These are phyloP conservation scores for Chrysosporium queenslandicum DNA, from an alignment of 2,329 filamentous ascomycete genomes.

Conservation along the genomic window DNA sequence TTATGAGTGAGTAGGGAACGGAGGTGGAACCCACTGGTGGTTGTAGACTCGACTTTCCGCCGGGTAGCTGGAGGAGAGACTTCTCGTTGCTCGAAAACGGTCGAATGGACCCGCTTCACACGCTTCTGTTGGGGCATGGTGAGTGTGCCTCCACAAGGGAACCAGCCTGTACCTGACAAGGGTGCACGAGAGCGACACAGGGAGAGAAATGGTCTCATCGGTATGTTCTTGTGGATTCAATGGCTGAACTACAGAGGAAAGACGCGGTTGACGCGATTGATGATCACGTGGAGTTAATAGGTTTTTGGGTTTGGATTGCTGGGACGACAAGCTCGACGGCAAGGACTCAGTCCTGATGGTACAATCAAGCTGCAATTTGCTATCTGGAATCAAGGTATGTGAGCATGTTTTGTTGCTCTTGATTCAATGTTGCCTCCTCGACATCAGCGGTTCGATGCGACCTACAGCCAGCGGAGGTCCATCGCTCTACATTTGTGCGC, in stretches of 20 bases:
- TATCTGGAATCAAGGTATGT: too few species aligned
- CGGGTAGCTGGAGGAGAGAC: constrained; percentile 48
- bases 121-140: constrained; percentile 3
- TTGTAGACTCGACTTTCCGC: constrained; percentile 45
- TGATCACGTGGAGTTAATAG: too few species aligned
- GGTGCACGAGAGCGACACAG: background rate
- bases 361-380: too few species aligned
- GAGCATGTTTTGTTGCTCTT: too few species aligned
- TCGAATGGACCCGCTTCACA: constrained; percentile 5
- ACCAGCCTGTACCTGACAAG: background rate
- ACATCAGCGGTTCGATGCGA: too few species aligned
- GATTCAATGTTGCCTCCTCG: too few species aligned
- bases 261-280: too few species aligned
- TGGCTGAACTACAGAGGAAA: background rate
- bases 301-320: too few species aligned
- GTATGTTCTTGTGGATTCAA: background rate
- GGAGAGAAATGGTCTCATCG: background rate
- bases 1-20: background rate
- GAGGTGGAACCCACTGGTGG: constrained; percentile 40
- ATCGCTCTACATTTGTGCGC: too few species aligned
- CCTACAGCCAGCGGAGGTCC: too few species aligned
- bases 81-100: constrained; percentile 27
- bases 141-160: background rate
- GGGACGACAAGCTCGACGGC: too few species aligned
- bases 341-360: too few species aligned